Evolutionary conservation across 2,329 filamentous ascomycete species (phyloP).

Genomic region (Apiospora sp.): DNA sequence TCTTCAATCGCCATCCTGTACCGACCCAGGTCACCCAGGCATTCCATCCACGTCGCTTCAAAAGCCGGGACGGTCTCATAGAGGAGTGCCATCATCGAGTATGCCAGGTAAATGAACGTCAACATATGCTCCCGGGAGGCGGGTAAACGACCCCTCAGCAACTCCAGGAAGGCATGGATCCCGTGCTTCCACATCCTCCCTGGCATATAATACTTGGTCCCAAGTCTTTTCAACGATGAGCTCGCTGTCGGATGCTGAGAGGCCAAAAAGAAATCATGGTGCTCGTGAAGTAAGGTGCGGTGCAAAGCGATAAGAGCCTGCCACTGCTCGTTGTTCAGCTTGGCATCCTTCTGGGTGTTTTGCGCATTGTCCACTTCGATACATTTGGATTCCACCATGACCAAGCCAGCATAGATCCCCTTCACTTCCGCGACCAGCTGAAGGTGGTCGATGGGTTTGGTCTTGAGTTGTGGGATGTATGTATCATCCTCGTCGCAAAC

Average conservation of each 20-base stretch:
- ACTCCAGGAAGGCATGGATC: slow-evolving; percentile 84
- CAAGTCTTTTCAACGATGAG: slow-evolving; percentile 70
- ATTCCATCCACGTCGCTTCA: slow-evolving; percentile 92
- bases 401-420: slow-evolving; percentile 81
- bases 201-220: slow-evolving; percentile 88
- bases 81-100: slow-evolving; percentile 87
- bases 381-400: slow-evolving; percentile 88
- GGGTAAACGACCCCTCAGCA: slow-evolving; percentile 78
- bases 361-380: slow-evolving; percentile 80
- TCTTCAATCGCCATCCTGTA: slow-evolving; percentile 95
- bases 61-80: slow-evolving; percentile 87
- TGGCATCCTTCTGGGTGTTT: slow-evolving; percentile 50
- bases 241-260: slow-evolving; percentile 85
- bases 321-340: slow-evolving; percentile 76
- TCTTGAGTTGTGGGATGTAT: slow-evolving; percentile 39
- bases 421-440: slow-evolving; percentile 84
- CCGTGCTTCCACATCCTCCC: slow-evolving; percentile 94
- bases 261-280: slow-evolving; percentile 87
- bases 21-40: slow-evolving; percentile 82
- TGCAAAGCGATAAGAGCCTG: slow-evolving; percentile 85
- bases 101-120: slow-evolving; percentile 86
- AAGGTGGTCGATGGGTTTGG: slow-evolving; percentile 74
- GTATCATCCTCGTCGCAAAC: not conserved
- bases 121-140: slow-evolving; percentile 87
- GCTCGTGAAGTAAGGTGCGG: slow-evolving; percentile 80